Percentiles rank a stretch among this genome's conserved stretches.
Conservation (phyloP, 768 basidiomycete species). For the Leccinellum albellum region DNA sequence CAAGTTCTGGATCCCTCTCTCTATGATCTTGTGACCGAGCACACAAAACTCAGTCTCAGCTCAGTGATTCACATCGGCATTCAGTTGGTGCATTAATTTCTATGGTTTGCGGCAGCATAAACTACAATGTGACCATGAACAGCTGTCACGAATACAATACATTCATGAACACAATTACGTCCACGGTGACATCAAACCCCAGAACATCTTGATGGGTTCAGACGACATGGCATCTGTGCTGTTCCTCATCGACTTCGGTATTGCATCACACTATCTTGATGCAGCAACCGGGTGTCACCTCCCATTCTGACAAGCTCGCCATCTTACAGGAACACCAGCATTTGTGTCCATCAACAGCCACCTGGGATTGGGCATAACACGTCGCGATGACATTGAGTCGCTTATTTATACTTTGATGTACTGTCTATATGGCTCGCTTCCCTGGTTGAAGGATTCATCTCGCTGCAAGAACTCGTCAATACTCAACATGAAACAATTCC, state of each 20-base stretch:
- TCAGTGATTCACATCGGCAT: background rate
- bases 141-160: background rate
- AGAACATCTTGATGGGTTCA: background rate
- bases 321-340: background rate
- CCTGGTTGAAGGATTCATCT: background rate
- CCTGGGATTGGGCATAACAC: background rate
- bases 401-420: background rate
- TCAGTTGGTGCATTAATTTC: background rate
- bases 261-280: background rate
- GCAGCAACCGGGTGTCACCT: background rate
- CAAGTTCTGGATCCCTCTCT: background rate
- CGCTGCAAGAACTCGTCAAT: background rate
- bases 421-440: background rate
- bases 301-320: background rate
- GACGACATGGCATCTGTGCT: background rate
- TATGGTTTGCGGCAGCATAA: background rate
- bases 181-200: background rate
- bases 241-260: background rate
- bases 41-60: background rate
- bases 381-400: background rate
- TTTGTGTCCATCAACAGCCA: background rate
- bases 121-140: background rate
- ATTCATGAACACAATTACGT: background rate
- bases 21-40: background rate
- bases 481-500: background rate